A percentile compares a stretch with the other conserved stretches of the same genome.
These are phyloP conservation scores for Penicillium sp. DNA, from an alignment of 2,329 filamentous ascomycete species.

Conservation along the genomic window DNA sequence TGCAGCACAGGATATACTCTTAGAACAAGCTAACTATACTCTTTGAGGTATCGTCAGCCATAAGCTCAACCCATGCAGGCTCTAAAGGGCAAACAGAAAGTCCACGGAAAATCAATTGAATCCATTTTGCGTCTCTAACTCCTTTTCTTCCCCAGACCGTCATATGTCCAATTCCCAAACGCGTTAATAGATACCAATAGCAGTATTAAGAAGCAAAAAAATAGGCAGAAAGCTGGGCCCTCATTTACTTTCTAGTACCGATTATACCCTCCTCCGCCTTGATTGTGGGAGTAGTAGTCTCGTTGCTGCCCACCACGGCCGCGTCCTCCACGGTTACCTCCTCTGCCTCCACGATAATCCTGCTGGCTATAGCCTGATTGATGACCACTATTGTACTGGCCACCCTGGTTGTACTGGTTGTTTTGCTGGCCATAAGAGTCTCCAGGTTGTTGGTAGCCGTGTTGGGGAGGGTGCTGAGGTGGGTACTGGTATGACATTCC, in stretches of 20 bases:
- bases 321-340: constrained; percentile 24
- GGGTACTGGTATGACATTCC: constrained; percentile 28
- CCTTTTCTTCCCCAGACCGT: constrained; percentile 3
- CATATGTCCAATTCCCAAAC: not conserved
- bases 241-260: constrained; percentile 30
- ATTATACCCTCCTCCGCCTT: constrained; percentile 39
- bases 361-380: constrained; percentile 24
- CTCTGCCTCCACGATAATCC: constrained; percentile 25
- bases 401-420: constrained; percentile 9
- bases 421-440: constrained; percentile 24
- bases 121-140: constrained; percentile 14
- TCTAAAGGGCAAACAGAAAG: not conserved
- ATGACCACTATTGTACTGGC: constrained; percentile 19
- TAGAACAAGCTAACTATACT: not conserved
- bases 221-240: not conserved
- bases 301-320: constrained; percentile 28
- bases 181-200: constrained; percentile 2
- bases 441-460: constrained; percentile 14
- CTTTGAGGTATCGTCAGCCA: not conserved
- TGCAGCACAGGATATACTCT: not conserved
- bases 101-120: not conserved
- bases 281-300: constrained; percentile 14
- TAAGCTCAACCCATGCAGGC: not conserved
- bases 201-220: not conserved
- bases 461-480: constrained; percentile 17